phyloP scores from a whole-genome alignment of 331 rosid species.

The Cucumis variabilis region DNA sequence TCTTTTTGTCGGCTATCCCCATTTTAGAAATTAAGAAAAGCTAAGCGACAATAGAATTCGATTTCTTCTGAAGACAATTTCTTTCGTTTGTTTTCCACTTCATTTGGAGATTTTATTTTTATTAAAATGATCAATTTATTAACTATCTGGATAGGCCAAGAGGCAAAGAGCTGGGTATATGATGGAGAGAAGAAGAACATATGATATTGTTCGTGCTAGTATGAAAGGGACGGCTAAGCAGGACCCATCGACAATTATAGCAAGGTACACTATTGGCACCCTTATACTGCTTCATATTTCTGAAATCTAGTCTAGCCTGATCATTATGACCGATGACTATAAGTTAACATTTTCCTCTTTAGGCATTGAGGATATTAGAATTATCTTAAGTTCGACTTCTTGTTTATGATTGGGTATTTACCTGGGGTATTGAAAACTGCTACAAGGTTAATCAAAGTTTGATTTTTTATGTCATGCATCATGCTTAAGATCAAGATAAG shows the following conservation, averaged over 20 bases:
- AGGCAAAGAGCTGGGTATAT: constrained; percentile 32
- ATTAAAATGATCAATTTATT: background rate
- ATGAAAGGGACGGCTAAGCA: constrained; percentile 6
- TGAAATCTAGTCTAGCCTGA: background rate
- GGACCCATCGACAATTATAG: constrained; percentile 24
- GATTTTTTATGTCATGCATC: background rate
- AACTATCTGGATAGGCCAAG: constrained; percentile 25
- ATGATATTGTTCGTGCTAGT: background rate
- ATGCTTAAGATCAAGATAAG: background rate
- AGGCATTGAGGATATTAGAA: background rate
- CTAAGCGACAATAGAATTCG: background rate
- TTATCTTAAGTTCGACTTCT: background rate
- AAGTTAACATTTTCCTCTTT: background rate
- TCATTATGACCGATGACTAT: too few species aligned
- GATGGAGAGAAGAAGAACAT: constrained; percentile 30
- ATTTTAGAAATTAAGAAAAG: background rate
- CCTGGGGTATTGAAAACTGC: background rate
- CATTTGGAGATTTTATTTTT: background rate
- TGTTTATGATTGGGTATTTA: background rate
- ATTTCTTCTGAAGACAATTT: background rate
- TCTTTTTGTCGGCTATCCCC: constrained; percentile 7
- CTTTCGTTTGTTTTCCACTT: background rate
- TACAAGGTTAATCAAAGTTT: background rate
- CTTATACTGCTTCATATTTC: background rate
- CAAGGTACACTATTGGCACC: constrained; percentile 25